phyloP scores from a whole-genome alignment of 106 monocot genomes.

The Triglochin maritima region DNA sequence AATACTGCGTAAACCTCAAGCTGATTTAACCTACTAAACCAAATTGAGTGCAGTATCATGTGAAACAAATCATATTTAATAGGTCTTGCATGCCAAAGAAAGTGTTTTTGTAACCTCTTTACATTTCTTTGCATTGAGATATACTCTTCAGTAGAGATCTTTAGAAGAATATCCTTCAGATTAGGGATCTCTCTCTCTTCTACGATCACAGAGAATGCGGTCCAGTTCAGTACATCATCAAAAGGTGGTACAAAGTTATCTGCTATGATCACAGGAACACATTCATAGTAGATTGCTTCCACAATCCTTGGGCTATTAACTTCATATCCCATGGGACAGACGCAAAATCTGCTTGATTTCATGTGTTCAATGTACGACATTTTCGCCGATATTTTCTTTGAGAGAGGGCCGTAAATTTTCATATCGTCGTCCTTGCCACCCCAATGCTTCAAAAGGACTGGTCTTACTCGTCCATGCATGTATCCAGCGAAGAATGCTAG shows the following conservation, averaged over 20 bases:
- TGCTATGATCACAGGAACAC: slow-evolving; percentile 78
- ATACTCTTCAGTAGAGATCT: slow-evolving; percentile 46
- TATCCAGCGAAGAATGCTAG: slow-evolving; percentile 79
- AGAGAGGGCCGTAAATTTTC: slow-evolving; percentile 44
- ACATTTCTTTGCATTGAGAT: slow-evolving; percentile 58
- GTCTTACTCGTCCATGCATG: slow-evolving; percentile 52
- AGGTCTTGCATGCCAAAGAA: slow-evolving; percentile 78
- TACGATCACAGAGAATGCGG: slow-evolving; percentile 59
- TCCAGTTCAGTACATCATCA: slow-evolving; percentile 87
- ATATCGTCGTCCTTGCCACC: slow-evolving; percentile 43
- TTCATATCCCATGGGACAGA: slow-evolving; percentile 81
- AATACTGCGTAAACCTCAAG: not conserved
- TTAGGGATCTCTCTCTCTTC: slow-evolving; percentile 82
- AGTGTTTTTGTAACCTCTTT: slow-evolving; percentile 71
- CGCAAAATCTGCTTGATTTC: slow-evolving; percentile 67
- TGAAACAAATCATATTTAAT: slow-evolving; percentile 80
- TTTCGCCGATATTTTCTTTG: slow-evolving; percentile 21
- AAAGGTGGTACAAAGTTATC: slow-evolving; percentile 87
- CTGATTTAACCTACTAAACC: slow-evolving; percentile 77
- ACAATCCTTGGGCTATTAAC: slow-evolving; percentile 88
- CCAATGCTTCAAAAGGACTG: slow-evolving; percentile 48
- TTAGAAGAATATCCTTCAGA: slow-evolving; percentile 54
- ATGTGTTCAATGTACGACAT: slow-evolving; percentile 62
- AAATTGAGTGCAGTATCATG: slow-evolving; percentile 93
- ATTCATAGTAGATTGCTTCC: slow-evolving; percentile 74